Base-by-base conservation (phyloP, 2,329 filamentous ascomycete genomes). In the Colletotrichum falcatum region DNA sequence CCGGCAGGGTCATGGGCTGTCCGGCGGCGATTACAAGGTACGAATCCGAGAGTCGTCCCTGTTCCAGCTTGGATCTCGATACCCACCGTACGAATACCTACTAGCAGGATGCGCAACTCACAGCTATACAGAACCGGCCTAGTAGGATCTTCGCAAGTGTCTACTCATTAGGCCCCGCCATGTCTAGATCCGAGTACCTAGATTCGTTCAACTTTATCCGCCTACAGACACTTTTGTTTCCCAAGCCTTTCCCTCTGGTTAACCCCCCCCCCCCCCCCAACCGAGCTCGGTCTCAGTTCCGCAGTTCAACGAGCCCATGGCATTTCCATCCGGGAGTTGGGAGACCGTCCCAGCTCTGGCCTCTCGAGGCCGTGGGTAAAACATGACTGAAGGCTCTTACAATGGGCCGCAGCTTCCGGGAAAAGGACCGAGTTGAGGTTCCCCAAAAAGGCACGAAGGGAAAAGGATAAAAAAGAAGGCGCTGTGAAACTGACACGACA, bases 331-430 rank as follows among this genome's bases (percentile, higher is more conserved):
- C 30, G 20, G n/a, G 28, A 16, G 30, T 53, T 20, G n/a, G 28
- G 1, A 39, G 42, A 58, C 30, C 35, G 26, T 63, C 64, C 53
- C 53, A 67, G 39, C 37, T 67, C 30, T 18, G 12, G 18, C 26
- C 58, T 42, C 67, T 42, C 49, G 58, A 70, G 58, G 67, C 46
- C 63, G 44, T 63, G 18, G 18, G 44, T 63, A 67, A 70, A 70
- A 67, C 67, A 67, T 39, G 42, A 62, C 44, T 39, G 37, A 59
- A 61, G 61, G 35, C 58, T 56, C 20, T 61, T 61, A 58, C 64
- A 51, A 37, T n/a, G 55, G 16, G n/a, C n/a, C 9, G 33, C 11
- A 8, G 14, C 42, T 30, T 35, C 49, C 46, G 42, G 61, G 12
- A 14, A 65, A n/a, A n/a, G n/a, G n/a, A 48, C 61, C 54, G 44